Evolutionary conservation across 768 basidiomycete species (phyloP), one percentile per base, ranked within the genome.

Genomic region (Suillus subaureus): DNA sequence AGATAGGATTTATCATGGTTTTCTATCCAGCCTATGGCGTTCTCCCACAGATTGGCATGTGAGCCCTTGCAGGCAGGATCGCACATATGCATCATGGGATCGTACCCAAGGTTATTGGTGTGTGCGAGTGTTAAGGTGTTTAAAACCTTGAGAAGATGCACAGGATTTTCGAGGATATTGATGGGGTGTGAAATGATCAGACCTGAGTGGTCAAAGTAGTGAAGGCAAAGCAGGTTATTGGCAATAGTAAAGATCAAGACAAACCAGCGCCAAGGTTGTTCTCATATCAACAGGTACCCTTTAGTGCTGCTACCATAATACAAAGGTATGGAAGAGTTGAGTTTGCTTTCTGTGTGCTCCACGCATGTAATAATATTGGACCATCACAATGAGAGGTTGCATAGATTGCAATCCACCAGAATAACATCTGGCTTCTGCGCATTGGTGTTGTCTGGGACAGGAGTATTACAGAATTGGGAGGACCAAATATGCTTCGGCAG

Each of bases 1-100:
- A 40, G 39, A 18, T 4, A 6, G 18, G 16, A 6, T 6, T 26
- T 8, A 26, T 35, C 28, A 40, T 7, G 23, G 23, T 8, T 6
- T 21, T 40, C 39, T 61, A 39, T 31, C 31, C 33, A 43, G 4
- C 56, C 56, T 9, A 26, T 43, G 1, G 23, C 7, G 21, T 61
- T 18, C 26, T 39, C 40, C 18, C 37, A 6, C 33, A 58, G 56
- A n/a, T 40, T 2, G 23, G 2, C 6, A n/a, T 35, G 56, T 1
- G 56, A 6, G 31, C 37, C 60, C 26, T 61, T 23, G 43, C 39
- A 28, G 39, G 60, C 4, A 40, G 26, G 60, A 21, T 37, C 23
- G 11, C 33, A 35, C 26, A 61, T 61, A 6, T 61, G 60, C 26
- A 61, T 61, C 6, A 23, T 61, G 8, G 60, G 60, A 40, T 61